Evolutionary conservation across 345 rosid species (phyloP), one percentile per base, ranked within the genome.

Genomic region (Eucalyptus fibrosa): DNA sequence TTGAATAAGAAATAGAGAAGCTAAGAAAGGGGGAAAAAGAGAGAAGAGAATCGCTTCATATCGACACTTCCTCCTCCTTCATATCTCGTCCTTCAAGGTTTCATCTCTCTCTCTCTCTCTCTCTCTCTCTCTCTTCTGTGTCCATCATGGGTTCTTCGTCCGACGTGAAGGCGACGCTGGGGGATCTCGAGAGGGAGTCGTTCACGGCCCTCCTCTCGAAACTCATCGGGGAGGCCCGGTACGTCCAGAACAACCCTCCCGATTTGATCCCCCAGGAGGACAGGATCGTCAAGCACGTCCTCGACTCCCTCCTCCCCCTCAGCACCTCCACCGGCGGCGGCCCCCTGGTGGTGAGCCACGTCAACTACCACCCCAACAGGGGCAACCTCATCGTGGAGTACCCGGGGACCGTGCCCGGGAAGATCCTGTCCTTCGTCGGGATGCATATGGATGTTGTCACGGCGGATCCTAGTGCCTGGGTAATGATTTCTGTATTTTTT

Each of bases 371-470:
- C 67, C 94, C 95, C 12, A 93, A 95, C 16, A 94, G 99, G 91
- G 99, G 99, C 85, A 97, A 98, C 89, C 93, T 98, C 90, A 96
- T 98, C 91, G 99, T 97, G 51, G 99, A 98, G 94, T 98, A 96
- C 91, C 99, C 99, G 77, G 99, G 99, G 40, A 93, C 98, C n/a
- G 90, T 93, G 44, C 96, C 95, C 10, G 99, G 97, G 67, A 97
- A 96, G 93, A 92, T 98, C 92, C 42, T 98, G 59, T 98, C 99
- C 86, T 98, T 98, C 90, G 99, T 98, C 69, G 99, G 99, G 42
- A 97, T 97, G 99, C 99, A 98, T 89, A 97, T 96, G 99, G 99
- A 98, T 92, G 99, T 98, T 50, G 99, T 98, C 95, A 96, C 99
- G 65, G 99, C 99, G 4, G 92, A 98, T 93, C 98, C 99, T 16